Conservation (phyloP, 2,329 filamentous ascomycete species). For the Colletotrichum sidae region DNA sequence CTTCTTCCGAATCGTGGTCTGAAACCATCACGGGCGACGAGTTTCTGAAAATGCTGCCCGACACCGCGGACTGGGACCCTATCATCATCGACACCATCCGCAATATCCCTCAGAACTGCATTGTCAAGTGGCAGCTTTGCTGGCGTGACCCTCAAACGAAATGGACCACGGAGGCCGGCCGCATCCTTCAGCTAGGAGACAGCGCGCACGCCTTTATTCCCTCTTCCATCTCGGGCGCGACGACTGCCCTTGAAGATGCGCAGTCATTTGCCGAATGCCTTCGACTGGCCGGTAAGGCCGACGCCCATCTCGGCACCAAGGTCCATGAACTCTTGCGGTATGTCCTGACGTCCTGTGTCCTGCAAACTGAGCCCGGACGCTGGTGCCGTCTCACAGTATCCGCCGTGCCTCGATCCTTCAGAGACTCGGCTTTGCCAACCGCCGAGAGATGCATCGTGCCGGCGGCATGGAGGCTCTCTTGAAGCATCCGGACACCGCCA, state of each 20-base stretch:
- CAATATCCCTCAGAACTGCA: conserved; percentile 17
- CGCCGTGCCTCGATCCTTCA: conserved; percentile 3
- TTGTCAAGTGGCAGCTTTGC: conserved; percentile 37
- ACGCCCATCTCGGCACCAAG: neutral
- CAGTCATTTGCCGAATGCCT: conserved; percentile 38
- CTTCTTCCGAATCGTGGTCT: conserved; percentile 9
- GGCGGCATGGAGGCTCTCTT: conserved; percentile 14
- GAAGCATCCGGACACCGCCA: conserved; percentile 3
- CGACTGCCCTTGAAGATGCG: conserved; percentile 40
- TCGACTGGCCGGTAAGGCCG: conserved; percentile 20
- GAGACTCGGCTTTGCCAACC: conserved; percentile 3
- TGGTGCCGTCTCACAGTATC: neutral
- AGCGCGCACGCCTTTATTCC: conserved; percentile 39
- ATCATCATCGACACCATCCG: conserved; percentile 12
- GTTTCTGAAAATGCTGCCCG: conserved; percentile 2
- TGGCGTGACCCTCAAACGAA: conserved; percentile 33
- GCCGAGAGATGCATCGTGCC: conserved; percentile 5
- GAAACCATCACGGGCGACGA: conserved; percentile 13
- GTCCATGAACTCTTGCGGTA: conserved; percentile 16
- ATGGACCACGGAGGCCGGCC: conserved; percentile 34
- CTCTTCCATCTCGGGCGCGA: conserved; percentile 38
- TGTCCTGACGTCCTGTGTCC: neutral
- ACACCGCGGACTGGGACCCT: conserved; percentile 13
- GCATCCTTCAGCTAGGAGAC: conserved; percentile 40
- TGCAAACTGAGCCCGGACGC: accelerated